Evolutionary conservation across 768 basidiomycete genomes (phyloP).

Genomic region (Chalciporus sphaerocephalus): DNA sequence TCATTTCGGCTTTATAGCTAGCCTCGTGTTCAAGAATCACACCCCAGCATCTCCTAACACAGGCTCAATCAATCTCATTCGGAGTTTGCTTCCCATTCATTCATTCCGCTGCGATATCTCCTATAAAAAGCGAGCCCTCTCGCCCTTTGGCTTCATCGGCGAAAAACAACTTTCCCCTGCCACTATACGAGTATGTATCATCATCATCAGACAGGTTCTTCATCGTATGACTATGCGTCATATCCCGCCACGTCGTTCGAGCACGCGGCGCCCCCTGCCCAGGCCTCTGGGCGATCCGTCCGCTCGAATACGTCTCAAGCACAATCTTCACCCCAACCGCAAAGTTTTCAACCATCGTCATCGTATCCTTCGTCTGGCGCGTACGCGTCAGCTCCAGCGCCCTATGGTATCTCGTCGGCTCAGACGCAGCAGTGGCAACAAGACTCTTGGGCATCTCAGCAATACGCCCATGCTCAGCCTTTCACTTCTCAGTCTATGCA

Average conservation of each 20-base stretch:
- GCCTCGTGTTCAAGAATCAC: conserved; percentile 30
- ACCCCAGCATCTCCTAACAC: conserved; percentile 30
- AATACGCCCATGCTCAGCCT: conserved; percentile 27
- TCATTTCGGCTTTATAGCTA: conserved; percentile 36
- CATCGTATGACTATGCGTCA: conserved; percentile 49
- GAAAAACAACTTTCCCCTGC: conserved; percentile 41
- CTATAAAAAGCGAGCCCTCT: conserved; percentile 28
- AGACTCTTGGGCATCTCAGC: conserved; percentile 39
- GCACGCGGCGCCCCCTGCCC: conserved; percentile 24
- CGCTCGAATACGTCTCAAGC: conserved; percentile 32
- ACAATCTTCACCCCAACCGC: conserved; percentile 29
- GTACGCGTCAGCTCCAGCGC: conserved; percentile 28
- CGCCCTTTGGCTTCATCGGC: conserved; percentile 15
- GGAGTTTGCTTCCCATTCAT: conserved; percentile 25
- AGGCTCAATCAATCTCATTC: conserved; percentile 22
- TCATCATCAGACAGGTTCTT: conserved; percentile 39
- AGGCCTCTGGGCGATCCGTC: conserved; percentile 27
- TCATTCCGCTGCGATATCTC: conserved; percentile 26
- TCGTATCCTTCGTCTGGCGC: conserved; percentile 28
- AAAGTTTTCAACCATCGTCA: conserved; percentile 23
- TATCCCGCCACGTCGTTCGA: conserved; percentile 34
- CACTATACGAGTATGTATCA: conserved; percentile 44
- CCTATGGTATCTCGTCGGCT: conserved; percentile 27
- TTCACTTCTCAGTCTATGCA: conserved; percentile 33
- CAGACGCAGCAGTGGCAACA: conserved; percentile 38